Evolutionary conservation across 169 alveolate species (phyloP).

Genomic region (Eimeria acervulina): DNA sequence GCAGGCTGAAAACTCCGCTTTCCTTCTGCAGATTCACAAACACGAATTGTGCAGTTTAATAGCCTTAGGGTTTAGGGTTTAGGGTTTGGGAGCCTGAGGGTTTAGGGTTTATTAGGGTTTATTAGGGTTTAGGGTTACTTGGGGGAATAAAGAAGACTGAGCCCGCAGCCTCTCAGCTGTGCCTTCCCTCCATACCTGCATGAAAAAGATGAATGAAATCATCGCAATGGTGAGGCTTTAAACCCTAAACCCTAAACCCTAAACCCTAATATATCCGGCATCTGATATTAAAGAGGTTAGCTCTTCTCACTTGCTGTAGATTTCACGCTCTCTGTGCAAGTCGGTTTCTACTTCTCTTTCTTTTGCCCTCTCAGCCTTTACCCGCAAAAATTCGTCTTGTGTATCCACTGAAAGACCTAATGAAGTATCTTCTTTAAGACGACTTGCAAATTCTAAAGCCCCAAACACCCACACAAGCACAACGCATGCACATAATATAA

Average conservation of each 20-base stretch:
- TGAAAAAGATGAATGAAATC: background rate
- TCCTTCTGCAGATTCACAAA: too few species aligned
- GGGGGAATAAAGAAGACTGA: background rate
- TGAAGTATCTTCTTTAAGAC: background rate
- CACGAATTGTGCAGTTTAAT: too few species aligned
- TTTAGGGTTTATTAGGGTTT: background rate
- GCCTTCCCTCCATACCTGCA: constrained; percentile 39
- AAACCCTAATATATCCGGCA: background rate
- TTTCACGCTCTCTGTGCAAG: too few species aligned
- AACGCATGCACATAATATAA: constrained; percentile 47
- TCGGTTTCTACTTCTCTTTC: too few species aligned
- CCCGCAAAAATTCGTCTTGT: background rate
- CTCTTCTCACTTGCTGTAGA: too few species aligned
- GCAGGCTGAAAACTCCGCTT: too few species aligned
- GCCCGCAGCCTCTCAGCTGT: constrained; percentile 19
- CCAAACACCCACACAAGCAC: too few species aligned
- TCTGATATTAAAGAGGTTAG: background rate
- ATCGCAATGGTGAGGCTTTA: background rate
- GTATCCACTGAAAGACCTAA: background rate
- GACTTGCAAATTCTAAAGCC: background rate
- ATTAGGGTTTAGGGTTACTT: background rate
- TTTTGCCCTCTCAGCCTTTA: background rate
- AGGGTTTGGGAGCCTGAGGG: background rate
- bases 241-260: constrained; percentile 33
- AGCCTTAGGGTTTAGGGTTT: constrained; percentile 24